Conservation (phyloP, 2,329 filamentous ascomycete genomes). For the Colletotrichum ledebouriae region DNA sequence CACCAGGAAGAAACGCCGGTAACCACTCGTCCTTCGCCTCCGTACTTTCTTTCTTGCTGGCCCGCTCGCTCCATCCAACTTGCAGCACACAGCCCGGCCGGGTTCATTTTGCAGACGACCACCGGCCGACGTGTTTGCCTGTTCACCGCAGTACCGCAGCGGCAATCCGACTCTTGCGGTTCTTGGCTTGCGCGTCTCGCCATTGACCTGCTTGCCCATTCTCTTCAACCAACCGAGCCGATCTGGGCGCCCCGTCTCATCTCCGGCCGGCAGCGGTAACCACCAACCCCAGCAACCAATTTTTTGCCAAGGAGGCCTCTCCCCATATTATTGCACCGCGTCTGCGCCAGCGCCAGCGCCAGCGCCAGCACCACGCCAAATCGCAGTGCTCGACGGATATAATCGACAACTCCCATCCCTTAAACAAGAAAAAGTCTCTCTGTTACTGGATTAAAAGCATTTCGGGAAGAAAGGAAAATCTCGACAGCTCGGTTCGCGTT, state of each 20-base stretch:
- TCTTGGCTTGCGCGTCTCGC: constrained; percentile 26
- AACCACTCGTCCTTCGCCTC: not conserved
- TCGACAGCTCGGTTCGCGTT: constrained; percentile 41
- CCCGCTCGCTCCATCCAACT: constrained; percentile 5
- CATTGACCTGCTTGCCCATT: not conserved
- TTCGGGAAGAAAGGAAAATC: not conserved
- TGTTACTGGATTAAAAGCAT: not conserved
- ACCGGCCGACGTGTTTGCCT: constrained; percentile 10
- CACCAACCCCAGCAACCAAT: not conserved
- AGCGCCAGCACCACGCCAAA: not conserved
- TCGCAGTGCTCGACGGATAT: not conserved
- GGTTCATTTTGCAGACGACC: constrained; percentile 4
- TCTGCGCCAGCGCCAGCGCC: not conserved
- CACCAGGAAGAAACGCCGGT: constrained; percentile 1
- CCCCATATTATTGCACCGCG: not conserved
- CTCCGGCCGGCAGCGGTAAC: constrained; percentile 12
- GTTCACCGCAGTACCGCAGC: not conserved
- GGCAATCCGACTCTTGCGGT: constrained; percentile 11
- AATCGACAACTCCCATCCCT: not conserved
- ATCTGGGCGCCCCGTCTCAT: constrained; percentile 22
- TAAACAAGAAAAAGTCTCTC: no score
- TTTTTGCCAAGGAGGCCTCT: constrained; percentile 35
- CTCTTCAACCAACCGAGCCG: not conserved
- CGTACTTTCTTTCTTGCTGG: not conserved
- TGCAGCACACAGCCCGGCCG: constrained; percentile 28